Percentiles rank a stretch among this genome's conserved stretches.
phyloP scores from a whole-genome alignment of 1,284 basidiomycete species.

The Vanrija humicola region DNA sequence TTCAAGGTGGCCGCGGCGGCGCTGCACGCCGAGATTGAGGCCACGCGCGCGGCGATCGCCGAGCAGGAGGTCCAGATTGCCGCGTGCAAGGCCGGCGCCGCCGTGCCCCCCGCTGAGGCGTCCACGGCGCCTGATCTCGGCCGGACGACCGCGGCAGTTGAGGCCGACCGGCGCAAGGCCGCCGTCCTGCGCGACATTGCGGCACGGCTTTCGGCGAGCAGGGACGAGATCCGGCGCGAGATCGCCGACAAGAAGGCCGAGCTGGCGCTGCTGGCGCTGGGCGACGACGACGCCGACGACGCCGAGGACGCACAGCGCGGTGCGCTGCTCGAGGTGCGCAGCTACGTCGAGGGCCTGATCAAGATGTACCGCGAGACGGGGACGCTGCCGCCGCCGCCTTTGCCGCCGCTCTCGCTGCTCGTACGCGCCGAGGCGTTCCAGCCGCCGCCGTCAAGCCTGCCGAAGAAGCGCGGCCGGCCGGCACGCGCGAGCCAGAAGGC shows the following conservation, averaged over 20 bases:
- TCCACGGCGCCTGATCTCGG: neutral
- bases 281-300: neutral
- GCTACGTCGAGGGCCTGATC: conserved; percentile 17
- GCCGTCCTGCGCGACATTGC: conserved; percentile 15
- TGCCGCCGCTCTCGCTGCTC: conserved; percentile 9
- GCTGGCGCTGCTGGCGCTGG: conserved; percentile 2
- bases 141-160: conserved; percentile 4
- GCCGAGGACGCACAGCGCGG: neutral
- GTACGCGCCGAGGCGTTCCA: neutral
- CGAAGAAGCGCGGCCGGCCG: conserved; percentile 22
- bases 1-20: conserved; percentile 10
- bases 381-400: conserved; percentile 13
- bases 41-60: conserved; percentile 7
- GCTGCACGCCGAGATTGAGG: conserved; percentile 13
- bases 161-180: neutral
- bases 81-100: neutral
- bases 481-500: conserved; percentile 12
- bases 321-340: conserved; percentile 9
- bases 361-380: conserved; percentile 20
- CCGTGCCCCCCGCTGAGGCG: neutral
- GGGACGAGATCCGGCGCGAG: conserved; percentile 3
- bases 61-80: conserved; percentile 16
- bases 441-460: conserved; percentile 11
- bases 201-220: conserved; percentile 2
- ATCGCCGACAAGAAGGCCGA: conserved; percentile 8